Base-by-base conservation (phyloP, 192 early-diverging fungal species). In the Coemansia sp. region DNA sequence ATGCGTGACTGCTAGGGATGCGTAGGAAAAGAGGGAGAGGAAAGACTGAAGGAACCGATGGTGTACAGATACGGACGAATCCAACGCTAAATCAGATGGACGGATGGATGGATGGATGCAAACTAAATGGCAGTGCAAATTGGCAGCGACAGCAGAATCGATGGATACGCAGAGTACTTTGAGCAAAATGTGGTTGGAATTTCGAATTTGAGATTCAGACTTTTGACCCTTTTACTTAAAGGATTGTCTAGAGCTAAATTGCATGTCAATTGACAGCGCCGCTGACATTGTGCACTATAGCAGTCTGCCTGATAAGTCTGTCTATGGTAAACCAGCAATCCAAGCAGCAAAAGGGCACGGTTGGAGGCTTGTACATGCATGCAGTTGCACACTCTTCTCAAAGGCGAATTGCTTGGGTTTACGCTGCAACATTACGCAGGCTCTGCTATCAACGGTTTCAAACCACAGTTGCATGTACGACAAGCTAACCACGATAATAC, bases 151-250 rank as follows among this genome's bases (percentile, higher is more conserved):
- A 47, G 21, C 18, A 17, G 3, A 47, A 11, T 1, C 17, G 52
- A 34, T 39, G 37, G 52, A 53, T 53, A 53, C 52, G 52, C 52
- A 40, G 6, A 51, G n/a, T 51, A 27, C 48, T 24, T 51, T 33
- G 4, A 22, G 22, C 10, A 5, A 10, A 5, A 48, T 25, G 4
- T 9, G 49, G 18, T 21, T 21, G 10, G 3, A 47, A 47, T 47
- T 21, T 22, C 3, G 19, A 47, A 47, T 47, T 21, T 47, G 45
- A 21, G 22, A 47, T 21, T 47, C 45, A 22, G 18, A 47, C 8
- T 21, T 4, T 47, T 17, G 45, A 4, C 45, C 3, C 9, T 21
- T 10, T 4, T 47, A 9, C 21, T 43, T 43, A 5, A 18, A 17
- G 9, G 45, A 47, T 47, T 47, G 45, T 17, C n/a, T 47, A 5